Base-by-base conservation (phyloP, 768 basidiomycete genomes). In the Neoboletus magnificus region DNA sequence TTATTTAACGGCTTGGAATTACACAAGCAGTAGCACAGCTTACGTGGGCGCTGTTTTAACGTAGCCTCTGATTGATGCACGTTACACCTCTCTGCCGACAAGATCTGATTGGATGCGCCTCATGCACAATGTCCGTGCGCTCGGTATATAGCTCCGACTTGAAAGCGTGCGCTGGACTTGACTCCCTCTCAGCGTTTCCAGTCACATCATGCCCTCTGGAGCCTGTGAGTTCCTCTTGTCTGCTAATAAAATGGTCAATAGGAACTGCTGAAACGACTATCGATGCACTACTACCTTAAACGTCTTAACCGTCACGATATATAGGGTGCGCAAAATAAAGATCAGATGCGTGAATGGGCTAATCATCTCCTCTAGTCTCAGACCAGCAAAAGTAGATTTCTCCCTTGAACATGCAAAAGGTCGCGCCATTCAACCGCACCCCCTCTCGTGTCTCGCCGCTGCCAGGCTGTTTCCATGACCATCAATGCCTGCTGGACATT, bases 381-480 rank as follows among this genome's bases (percentile, higher is more conserved):
- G 40, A 71, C 67, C 13, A 74, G 60, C 25, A 72, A 61, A 45
- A 71, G 66, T 6, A 62, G 59, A 42, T 55, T 42, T 52, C 67
- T 65, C 16, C 70, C 71, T 52, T 71, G 70, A 20, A 71, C 52
- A 43, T 73, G 70, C 57, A 71, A 56, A 29, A 80, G 79, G 49
- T 87, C 82, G 36, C 84, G 79, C 75, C 88, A 77, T 70, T 87
- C 84, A 48, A 83, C 77, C 18, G 76, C 70, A 37, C 74, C 76
- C 30, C 80, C 78, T 54, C 76, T 72, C 42, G 76, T 76, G 62
- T 87, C 85, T 40, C 86, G 78, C 57, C 80, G 81, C 57, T 85
- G 84, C 87, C 86, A 89, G 9, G 86, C 76, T 1, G 79, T 76
- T 65, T 89, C 84, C 82, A 89, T 84, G 58, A 85, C 69, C 58